These are phyloP conservation scores for Aspergillus thermomutatus DNA, from an alignment of 2,329 filamentous ascomycete species.

Conservation along the genomic window DNA sequence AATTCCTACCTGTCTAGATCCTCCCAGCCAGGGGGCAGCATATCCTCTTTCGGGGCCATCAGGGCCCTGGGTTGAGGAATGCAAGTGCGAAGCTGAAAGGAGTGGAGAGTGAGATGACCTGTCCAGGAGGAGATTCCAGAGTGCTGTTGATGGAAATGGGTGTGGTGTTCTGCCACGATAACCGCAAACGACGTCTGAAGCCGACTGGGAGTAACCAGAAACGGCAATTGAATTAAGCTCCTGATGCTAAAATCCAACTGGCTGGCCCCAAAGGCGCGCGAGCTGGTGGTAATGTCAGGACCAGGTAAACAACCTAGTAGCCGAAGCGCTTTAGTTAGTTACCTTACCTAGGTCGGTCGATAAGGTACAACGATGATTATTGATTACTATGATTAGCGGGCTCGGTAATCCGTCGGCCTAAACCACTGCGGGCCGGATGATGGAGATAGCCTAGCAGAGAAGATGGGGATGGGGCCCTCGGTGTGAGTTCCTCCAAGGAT, in stretches of 20 bases:
- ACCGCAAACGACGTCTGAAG: conserved; percentile 14
- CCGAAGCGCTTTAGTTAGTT: not conserved
- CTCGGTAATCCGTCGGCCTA: not conserved
- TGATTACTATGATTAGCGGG: not conserved
- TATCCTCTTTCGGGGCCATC: conserved; percentile 41
- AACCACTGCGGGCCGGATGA: not conserved
- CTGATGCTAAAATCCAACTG: conserved; percentile 2
- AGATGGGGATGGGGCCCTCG: not conserved
- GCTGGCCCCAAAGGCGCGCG: not conserved
- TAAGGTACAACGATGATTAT: not conserved
- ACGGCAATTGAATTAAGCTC: conserved; percentile 18
- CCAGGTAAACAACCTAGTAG: not conserved
- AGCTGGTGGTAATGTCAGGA: not conserved
- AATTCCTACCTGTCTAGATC: conserved; percentile 38
- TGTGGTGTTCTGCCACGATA: not conserved
- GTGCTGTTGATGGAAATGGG: conserved; percentile 3
- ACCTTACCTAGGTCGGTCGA: not conserved
- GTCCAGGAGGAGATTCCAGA: not conserved
- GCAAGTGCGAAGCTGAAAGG: conserved; percentile 16
- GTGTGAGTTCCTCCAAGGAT: not conserved
- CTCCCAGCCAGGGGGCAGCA: conserved; percentile 40
- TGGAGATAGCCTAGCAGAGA: not conserved
- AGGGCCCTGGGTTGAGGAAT: conserved; percentile 33
- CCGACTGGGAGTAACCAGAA: conserved; percentile 12
- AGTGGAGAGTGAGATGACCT: not conserved